phyloP scores from a whole-genome alignment of 2,329 filamentous ascomycete species.

The Colletotrichum sp. region DNA sequence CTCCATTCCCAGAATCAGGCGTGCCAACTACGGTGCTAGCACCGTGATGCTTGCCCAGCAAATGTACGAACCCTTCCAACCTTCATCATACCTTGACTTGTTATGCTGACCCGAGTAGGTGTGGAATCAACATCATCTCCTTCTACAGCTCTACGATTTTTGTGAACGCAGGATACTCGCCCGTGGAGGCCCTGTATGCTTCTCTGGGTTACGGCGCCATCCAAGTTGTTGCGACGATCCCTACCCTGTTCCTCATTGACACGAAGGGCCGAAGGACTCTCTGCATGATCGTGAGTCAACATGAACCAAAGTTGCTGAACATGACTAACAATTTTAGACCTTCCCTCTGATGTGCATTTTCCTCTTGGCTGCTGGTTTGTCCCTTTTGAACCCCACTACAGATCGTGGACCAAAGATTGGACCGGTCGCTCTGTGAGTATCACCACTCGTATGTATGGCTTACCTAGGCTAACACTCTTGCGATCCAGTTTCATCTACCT shows the following conservation, averaged over 20 bases:
- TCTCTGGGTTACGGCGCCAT: slow-evolving; percentile 59
- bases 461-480: background rate
- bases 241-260: slow-evolving; percentile 61
- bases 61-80: slow-evolving; percentile 53
- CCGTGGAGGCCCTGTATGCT: slow-evolving; percentile 54
- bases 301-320: too few species aligned
- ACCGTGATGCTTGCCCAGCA: slow-evolving; percentile 82
- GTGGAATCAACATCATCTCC: slow-evolving; percentile 72
- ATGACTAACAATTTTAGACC: slow-evolving; percentile 45
- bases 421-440: slow-evolving; percentile 48
- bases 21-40: slow-evolving; percentile 77
- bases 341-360: slow-evolving; percentile 66
- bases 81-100: background rate
- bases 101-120: background rate
- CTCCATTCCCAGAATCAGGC: slow-evolving; percentile 70
- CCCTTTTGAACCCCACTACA: slow-evolving; percentile 46
- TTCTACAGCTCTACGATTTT: slow-evolving; percentile 77
- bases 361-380: slow-evolving; percentile 59
- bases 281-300: background rate
- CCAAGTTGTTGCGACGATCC: slow-evolving; percentile 36
- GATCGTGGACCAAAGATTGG: slow-evolving; percentile 35
- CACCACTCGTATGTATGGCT: background rate
- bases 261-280: slow-evolving; percentile 41
- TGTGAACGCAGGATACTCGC: slow-evolving; percentile 58
- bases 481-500: slow-evolving; percentile 42